Base-by-base conservation (phyloP, 495 filamentous ascomycete species). In the Talaromyces liani region DNA sequence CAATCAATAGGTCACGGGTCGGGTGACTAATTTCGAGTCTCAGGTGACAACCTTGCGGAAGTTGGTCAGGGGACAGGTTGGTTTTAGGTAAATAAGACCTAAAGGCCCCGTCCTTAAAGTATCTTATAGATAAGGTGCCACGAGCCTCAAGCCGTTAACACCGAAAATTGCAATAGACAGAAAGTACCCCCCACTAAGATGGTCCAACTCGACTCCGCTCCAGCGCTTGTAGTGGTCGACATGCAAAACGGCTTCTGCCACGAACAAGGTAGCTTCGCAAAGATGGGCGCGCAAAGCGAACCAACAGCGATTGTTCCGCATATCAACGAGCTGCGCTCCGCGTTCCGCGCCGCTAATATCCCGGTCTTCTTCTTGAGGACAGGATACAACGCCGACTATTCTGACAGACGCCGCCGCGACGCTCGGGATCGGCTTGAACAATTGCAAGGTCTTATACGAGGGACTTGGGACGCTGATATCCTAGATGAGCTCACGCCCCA, bases 201-300 rank as follows among this genome's bases (percentile, higher is more conserved):
- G 58, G 58, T 60, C 34, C 34, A 60, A 45, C 58, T 60, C 58
- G 58, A 60, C 45, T 60, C 33, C 34, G 12, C 58, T 60, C 58
- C 34, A 60, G 58, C 58, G 36, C 34, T 60, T 60, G 58, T 60
- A 60, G 58, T 69, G 25, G 64, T 69, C 63, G 67, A 69, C 66
- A 69, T 69, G 67, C 67, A 69, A 60, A 69, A 69, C 49, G 67
- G 66, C 63, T 68, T 69, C 60, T 68, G 66, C 62, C 67, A 69
- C 66, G 54, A 60, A 47, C 49, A 62, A 54, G 67, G 67, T 51
- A 69, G 60, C 66, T 68, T 69, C 49, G 63, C 49, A 60, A 69
- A 64, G 61, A 10, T 68, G 51, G 67, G 66, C 34, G 22, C 47
- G 22, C 62, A 63, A 56, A 67, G 61, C 65, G 66, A 67, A 31